Percentiles rank a stretch among this genome's conserved stretches.
Evolutionary conservation across 1,284 basidiomycete species (phyloP).

Genomic region (Sporisorium reilianum): DNA sequence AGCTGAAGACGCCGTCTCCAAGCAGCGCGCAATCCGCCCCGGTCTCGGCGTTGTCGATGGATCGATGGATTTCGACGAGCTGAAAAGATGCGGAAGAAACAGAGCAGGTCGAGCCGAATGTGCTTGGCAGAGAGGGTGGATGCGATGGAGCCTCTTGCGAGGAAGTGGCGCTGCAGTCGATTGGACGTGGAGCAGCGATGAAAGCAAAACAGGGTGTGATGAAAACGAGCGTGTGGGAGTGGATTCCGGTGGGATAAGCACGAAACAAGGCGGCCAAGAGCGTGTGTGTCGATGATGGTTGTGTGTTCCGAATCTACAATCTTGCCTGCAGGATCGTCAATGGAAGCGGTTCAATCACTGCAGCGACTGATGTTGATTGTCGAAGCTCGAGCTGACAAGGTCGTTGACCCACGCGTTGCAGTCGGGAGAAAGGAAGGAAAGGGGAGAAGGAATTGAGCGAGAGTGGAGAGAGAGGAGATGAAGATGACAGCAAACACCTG

Average conservation of each 20-base stretch:
- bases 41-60: too few relatives aligned
- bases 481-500: neutral
- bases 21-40: too few relatives aligned
- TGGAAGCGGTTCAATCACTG: neutral
- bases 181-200: neutral
- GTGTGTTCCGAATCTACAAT: constrained; percentile 2
- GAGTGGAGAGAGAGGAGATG: neutral
- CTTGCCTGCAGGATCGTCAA: constrained; percentile 27
- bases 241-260: neutral
- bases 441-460: neutral
- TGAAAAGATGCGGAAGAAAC: neutral
- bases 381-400: neutral
- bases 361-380: neutral
- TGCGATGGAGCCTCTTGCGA: neutral
- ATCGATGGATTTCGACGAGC: too few relatives aligned
- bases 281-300: neutral
- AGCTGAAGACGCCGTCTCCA: too few relatives aligned
- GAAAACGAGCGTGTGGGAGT: constrained; percentile 8
- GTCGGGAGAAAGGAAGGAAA: too few relatives aligned
- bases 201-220: neutral
- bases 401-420: neutral
- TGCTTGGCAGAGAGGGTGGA: neutral
- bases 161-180: neutral
- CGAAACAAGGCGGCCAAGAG: neutral
- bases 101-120: constrained; percentile 2